Evolutionary conservation across 345 rosid species (phyloP), one percentile per base, ranked within the genome.

Genomic region (Xanthoceras sorbifolium): DNA sequence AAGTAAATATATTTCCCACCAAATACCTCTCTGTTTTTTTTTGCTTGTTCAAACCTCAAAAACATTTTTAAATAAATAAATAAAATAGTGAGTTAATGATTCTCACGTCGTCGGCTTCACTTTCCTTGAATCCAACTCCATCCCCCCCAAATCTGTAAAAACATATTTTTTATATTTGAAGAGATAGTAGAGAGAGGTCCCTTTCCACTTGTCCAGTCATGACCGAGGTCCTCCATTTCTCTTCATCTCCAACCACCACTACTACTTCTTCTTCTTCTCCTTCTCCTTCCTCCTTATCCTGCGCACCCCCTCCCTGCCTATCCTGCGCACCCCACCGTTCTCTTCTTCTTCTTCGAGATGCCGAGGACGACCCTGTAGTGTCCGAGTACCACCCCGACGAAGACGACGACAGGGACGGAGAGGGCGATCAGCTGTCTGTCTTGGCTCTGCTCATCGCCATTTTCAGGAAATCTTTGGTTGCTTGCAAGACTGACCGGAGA

Each of bases 221-320:
- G 94, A 87, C 93, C 25, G 97, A 91, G 81, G 93, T 91, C 50
- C 93, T 91, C 71, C 93, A 88, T 81, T 88, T 86, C 77, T 89
- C 92, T 76, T 84, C 93, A 55, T 81, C 93, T 61, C 87, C 88
- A 76, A 79, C 69, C 65, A 79, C 81, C 52, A 60, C 89, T 3
- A 36, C 88, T 1, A 50, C 90, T n/a, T 71, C 88, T 62, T 40
- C 86, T 62, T 31, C 86, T 8, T 28, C 77, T 64, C 14, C 83
- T 54, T 68, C 89, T 5, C 69, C 83, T 74, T 57, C 82, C 10
- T 81, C 85, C 71, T 79, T 81, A 59, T 69, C 89, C 76, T 80
- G 76, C 79, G 74, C 83, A 17, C 79, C 81, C 64, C 81, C 64
- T 50, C 62, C 78, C 67, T 66, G 57, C 75, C 78, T 63, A 32